Conservation (phyloP, 1,284 basidiomycete species). For the Puccinia hordei region DNA sequence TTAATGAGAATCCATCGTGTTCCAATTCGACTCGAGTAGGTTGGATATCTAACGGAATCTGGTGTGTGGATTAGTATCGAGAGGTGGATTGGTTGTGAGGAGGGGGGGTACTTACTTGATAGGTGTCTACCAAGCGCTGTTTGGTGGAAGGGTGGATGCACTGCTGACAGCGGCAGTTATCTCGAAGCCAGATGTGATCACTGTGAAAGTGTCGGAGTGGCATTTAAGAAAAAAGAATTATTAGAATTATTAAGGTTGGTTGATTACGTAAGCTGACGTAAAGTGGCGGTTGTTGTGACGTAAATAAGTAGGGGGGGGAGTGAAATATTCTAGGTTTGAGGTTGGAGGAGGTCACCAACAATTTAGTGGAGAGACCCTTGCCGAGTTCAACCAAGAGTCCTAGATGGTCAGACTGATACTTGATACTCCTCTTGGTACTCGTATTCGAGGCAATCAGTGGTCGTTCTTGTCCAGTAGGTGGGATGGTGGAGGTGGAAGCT, state of each 20-base stretch:
- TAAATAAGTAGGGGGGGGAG: no score
- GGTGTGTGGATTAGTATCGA: background rate
- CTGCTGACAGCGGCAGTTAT: slow-evolving; percentile 83
- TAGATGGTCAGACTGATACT: background rate
- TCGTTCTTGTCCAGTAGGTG: no score
- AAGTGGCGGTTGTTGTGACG: no score
- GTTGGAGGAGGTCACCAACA: no score
- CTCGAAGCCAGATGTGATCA: slow-evolving; percentile 73
- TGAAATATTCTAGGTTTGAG: background rate
- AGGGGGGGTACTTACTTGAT: slow-evolving; percentile 72
- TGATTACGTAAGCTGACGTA: no score
- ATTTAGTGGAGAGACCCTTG: background rate
- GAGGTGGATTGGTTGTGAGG: no score
- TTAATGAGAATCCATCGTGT: background rate
- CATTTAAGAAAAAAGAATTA: no score
- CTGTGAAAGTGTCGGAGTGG: slow-evolving; percentile 58
- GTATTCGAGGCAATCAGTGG: no score
- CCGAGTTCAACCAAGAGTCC: background rate
- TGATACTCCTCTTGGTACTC: background rate
- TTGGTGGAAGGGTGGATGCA: slow-evolving; percentile 89
- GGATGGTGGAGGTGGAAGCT: no score
- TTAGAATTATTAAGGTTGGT: no score
- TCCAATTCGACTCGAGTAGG: background rate
- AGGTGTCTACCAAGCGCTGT: slow-evolving; percentile 83
- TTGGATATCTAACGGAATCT: slow-evolving; percentile 46